Percentiles rank a stretch among this genome's conserved stretches.
phyloP scores from a whole-genome alignment of 2,329 filamentous ascomycete genomes.

The Penicillium corylophilum region DNA sequence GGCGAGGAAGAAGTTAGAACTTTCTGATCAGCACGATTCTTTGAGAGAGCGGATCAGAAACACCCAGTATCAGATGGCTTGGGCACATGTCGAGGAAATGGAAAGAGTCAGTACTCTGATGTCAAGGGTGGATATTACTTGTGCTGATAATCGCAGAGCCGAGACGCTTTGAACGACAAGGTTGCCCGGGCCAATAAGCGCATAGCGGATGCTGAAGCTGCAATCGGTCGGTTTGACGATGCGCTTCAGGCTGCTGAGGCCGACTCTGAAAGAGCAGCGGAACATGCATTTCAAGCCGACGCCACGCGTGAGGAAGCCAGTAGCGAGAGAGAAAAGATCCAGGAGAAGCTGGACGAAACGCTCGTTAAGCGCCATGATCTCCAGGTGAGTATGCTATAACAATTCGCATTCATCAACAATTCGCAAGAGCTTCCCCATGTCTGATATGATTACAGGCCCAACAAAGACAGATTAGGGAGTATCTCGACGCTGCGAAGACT shows the following conservation, averaged over 20 bases:
- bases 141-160: conserved; percentile 25
- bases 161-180: conserved; percentile 37
- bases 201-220: conserved; percentile 49
- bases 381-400: conserved; percentile 38
- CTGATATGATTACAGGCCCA: conserved; percentile 52
- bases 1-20: conserved; percentile 63
- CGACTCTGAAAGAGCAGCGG: conserved; percentile 41
- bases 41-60: conserved; percentile 62
- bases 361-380: conserved; percentile 56
- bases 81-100: conserved; percentile 79
- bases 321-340: conserved; percentile 50
- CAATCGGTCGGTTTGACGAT: conserved; percentile 46
- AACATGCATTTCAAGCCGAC: conserved; percentile 46
- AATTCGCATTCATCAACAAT: background rate
- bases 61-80: conserved; percentile 70
- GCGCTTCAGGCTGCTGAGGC: conserved; percentile 46
- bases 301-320: conserved; percentile 45
- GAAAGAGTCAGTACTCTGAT: conserved; percentile 53
- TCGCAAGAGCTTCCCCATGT: conserved; percentile 9
- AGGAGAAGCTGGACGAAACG: conserved; percentile 54
- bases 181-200: conserved; percentile 43
- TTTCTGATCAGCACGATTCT: conserved; percentile 64
- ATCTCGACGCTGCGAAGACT: conserved; percentile 54
- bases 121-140: background rate
- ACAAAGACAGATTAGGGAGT: conserved; percentile 63